These are phyloP conservation scores for Ascochyta koolunga DNA, from an alignment of 2,329 filamentous ascomycete species.

Conservation along the genomic window DNA sequence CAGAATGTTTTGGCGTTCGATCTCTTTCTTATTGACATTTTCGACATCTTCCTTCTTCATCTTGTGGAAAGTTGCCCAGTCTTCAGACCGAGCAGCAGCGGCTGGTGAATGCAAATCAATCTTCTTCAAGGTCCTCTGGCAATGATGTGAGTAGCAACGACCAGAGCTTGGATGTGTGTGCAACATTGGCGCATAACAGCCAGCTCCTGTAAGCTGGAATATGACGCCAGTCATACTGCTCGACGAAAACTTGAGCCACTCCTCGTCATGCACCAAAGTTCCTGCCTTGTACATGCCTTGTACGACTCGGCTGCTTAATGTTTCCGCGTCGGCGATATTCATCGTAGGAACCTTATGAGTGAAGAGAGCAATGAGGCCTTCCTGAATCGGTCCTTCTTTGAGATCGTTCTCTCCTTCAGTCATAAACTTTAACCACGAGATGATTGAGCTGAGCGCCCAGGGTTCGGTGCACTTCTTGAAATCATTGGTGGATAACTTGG, in stretches of 20 bases:
- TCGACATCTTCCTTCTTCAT: conserved; percentile 78
- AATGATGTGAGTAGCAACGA: conserved; percentile 92
- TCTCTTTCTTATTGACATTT: conserved; percentile 78
- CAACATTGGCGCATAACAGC: conserved; percentile 86
- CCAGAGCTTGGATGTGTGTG: conserved; percentile 72
- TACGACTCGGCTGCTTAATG: conserved; percentile 77
- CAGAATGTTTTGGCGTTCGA: conserved; percentile 90
- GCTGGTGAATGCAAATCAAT: conserved; percentile 82
- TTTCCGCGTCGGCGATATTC: conserved; percentile 96
- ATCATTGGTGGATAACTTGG: conserved; percentile 80
- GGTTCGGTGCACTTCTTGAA: conserved; percentile 86
- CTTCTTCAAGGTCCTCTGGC: conserved; percentile 92
- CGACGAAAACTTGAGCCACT: conserved; percentile 93
- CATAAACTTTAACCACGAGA: conserved; percentile 85
- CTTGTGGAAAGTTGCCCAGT: conserved; percentile 90
- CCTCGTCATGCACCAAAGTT: conserved; percentile 85
- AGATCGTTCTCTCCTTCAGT: conserved; percentile 90
- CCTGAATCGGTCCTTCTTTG: conserved; percentile 81
- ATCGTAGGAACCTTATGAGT: conserved; percentile 96
- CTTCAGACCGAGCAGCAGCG: conserved; percentile 68
- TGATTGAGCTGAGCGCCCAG: conserved; percentile 90
- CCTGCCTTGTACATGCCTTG: conserved; percentile 78
- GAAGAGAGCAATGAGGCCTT: conserved; percentile 87
- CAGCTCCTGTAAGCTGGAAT: conserved; percentile 88
- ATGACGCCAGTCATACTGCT: conserved; percentile 86